Evolutionary conservation across 495 filamentous ascomycete genomes (phyloP), one percentile per base, ranked within the genome.

Genomic region (Astrothelium subdiscretum): DNA sequence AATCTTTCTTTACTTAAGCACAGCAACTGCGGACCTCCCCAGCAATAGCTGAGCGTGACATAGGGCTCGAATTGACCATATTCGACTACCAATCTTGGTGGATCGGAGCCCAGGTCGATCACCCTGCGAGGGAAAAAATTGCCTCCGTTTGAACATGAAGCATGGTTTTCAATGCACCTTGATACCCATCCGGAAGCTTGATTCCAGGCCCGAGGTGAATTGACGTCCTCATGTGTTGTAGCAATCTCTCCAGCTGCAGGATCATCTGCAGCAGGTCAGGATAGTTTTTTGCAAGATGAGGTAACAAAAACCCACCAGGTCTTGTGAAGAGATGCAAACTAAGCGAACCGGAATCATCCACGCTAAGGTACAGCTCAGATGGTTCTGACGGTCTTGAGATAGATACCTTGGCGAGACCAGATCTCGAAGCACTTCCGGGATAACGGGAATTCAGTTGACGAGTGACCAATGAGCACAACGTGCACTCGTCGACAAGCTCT

Each of bases 21-120:
- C 18, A 48, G 20, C 58, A 64, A 26, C 62, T 61, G 20, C 52
- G 44, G 51, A 42, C 61, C 8, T 48, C 70, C 70, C 70, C 69
- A 72, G 57, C 69, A 69, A 57, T 72, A 66, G 32, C 70, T 72
- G 8, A 72, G 66, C 13, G 70, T 63, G 22, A 66, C 64, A 52
- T 68, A 72, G 62, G 31, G 59, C 27, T 42, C 59, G 11, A 13
- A 2, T 48, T 22, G 32, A 4, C 59, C 18, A 38, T 61, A n/a
- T 8, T 20, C 42, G 18, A 20, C 20, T 3, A 48, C 5, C 42
- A 48, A n/a, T n/a, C 18, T 48, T 8, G 42, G 42, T 8, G 42
- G 42, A 3, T 48, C 42, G 3, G 18, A 11, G 18, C 8, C 18
- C 18, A 48, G 42, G 18, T 48, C 42, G 42, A 48, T 48, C 20